A percentile compares a stretch with the other conserved stretches of the same genome.
Evolutionary conservation across 2,329 filamentous ascomycete genomes (phyloP).

Genomic region (Cytospora paraplurivora): DNA sequence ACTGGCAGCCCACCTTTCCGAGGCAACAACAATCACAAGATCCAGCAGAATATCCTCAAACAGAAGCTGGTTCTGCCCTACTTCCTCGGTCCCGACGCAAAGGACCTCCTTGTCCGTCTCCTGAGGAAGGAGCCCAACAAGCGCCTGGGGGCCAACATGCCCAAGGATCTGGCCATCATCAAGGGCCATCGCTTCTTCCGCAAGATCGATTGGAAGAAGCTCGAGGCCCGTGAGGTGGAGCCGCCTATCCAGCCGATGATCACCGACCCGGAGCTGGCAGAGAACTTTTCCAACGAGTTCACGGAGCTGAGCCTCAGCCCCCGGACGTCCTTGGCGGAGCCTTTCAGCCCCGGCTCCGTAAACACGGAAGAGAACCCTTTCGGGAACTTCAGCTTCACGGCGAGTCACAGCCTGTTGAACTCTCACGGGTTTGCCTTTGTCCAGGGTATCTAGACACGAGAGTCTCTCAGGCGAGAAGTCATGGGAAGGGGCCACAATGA

Average conservation of each 20-base stretch:
- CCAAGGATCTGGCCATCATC: conserved; percentile 81
- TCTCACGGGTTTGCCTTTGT: conserved; percentile 24
- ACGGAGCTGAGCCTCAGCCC: conserved; percentile 83
- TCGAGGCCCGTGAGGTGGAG: conserved; percentile 79
- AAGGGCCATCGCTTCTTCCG: conserved; percentile 96
- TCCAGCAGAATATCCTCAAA: conserved; percentile 93
- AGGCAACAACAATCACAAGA: conserved; percentile 89
- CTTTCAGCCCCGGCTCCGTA: conserved; percentile 41
- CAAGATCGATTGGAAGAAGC: conserved; percentile 90
- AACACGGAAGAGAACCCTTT: conserved; percentile 57
- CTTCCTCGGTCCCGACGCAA: conserved; percentile 87
- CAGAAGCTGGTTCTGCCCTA: conserved; percentile 89
- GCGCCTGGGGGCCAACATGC: conserved; percentile 84
- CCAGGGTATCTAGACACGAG: conserved; percentile 8
- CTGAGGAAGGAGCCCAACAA: conserved; percentile 91
- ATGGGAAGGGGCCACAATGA: background rate
- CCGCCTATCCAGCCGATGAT: conserved; percentile 92
- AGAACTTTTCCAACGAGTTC: conserved; percentile 95
- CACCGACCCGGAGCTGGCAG: conserved; percentile 91
- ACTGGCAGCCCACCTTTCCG: conserved; percentile 91
- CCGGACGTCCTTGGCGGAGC: conserved; percentile 35
- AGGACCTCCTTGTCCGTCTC: conserved; percentile 87
- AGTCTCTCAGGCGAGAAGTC: background rate
- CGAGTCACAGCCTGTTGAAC: conserved; percentile 52
- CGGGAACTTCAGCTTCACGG: conserved; percentile 66